A percentile compares a stretch with the other conserved stretches of the same genome.
Conservation (phyloP, 768 basidiomycete genomes). For the Lentinula sp. region DNA sequence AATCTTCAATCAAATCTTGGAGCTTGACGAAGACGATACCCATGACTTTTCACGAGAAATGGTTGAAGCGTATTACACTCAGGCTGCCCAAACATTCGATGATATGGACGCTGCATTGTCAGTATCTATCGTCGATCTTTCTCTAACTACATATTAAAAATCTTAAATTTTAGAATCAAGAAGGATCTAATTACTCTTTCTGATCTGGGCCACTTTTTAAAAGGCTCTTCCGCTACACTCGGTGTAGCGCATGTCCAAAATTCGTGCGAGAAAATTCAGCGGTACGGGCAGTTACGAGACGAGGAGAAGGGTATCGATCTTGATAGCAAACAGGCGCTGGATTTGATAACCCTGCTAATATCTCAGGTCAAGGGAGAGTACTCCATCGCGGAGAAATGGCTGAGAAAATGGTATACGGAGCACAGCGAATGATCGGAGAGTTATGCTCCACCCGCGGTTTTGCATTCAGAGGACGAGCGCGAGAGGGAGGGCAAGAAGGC, state of each 20-base stretch:
- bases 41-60: conserved; percentile 76
- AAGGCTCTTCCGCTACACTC: conserved; percentile 93
- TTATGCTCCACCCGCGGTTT: not conserved
- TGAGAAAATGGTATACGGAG: conserved; percentile 39
- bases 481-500: not conserved
- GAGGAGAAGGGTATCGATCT: conserved; percentile 42
- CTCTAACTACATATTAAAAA: conserved; percentile 6
- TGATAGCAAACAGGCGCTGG: conserved; percentile 42
- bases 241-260: conserved; percentile 78
- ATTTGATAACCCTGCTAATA: conserved; percentile 52
- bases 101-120: conserved; percentile 79
- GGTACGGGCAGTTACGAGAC: conserved; percentile 69
- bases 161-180: conserved; percentile 30
- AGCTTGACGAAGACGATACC: conserved; percentile 74
- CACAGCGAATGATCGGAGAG: not conserved
- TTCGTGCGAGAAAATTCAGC: conserved; percentile 88
- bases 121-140: conserved; percentile 26
- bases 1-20: conserved; percentile 80
- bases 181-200: conserved; percentile 66
- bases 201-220: conserved; percentile 86
- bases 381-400: conserved; percentile 57
- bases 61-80: conserved; percentile 74
- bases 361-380: conserved; percentile 63
- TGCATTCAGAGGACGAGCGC: not conserved
- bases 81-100: conserved; percentile 70